Evolutionary conservation across 106 monocot species (phyloP).

Genomic region (Allium sativum): DNA sequence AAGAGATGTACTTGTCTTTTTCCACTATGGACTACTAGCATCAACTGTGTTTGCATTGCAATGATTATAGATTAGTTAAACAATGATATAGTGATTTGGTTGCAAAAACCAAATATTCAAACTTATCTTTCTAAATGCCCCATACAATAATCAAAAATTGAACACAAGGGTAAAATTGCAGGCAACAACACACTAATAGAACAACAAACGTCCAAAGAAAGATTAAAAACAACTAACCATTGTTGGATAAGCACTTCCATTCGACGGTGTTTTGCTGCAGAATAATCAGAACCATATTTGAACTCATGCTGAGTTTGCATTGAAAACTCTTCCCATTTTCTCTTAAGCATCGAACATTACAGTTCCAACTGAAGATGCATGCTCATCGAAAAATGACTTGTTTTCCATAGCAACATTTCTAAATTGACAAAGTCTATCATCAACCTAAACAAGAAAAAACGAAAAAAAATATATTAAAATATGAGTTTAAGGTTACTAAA

Average conservation of each 20-base stretch:
- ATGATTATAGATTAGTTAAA: too few species aligned
- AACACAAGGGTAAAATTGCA: too few species aligned
- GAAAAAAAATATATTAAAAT: too few species aligned
- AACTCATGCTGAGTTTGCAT: constrained; percentile 34
- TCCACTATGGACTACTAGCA: constrained; percentile 52
- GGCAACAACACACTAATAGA: neutral
- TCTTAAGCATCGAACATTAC: constrained; percentile 57
- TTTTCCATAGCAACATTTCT: constrained; percentile 34
- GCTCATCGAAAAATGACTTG: constrained; percentile 43
- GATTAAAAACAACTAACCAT: constrained; percentile 46
- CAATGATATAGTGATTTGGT: too few species aligned
- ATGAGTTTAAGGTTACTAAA: neutral
- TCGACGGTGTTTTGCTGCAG: constrained; percentile 72
- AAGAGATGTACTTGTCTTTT: constrained; percentile 37
- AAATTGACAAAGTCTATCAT: constrained; percentile 30
- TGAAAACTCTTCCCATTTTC: constrained; percentile 80
- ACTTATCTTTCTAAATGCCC: too few species aligned
- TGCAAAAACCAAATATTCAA: too few species aligned
- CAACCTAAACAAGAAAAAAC: too few species aligned
- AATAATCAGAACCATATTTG: constrained; percentile 45
- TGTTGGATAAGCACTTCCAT: constrained; percentile 57
- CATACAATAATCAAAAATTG: too few species aligned
- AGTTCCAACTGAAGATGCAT: constrained; percentile 21
- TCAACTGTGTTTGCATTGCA: constrained; percentile 50
- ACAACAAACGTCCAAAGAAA: neutral